A percentile compares a stretch with the other conserved stretches of the same genome.
These are phyloP conservation scores for Dothideomycetes sp. DNA, from an alignment of 2,329 filamentous ascomycete genomes.

Conservation along the genomic window DNA sequence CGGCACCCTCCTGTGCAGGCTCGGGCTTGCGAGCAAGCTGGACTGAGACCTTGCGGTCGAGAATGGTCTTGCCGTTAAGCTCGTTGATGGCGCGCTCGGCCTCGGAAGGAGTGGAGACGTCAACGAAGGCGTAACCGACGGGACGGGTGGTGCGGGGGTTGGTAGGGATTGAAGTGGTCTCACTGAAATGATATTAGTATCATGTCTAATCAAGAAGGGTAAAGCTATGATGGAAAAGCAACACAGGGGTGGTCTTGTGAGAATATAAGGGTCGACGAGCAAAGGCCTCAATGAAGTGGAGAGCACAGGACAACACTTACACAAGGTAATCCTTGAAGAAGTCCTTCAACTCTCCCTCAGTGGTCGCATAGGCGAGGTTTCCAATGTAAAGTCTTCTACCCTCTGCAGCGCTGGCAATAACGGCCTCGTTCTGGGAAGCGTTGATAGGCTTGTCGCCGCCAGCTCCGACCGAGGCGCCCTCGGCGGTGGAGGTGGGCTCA, in stretches of 20 bases:
- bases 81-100: conserved; percentile 91
- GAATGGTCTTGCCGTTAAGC: conserved; percentile 93
- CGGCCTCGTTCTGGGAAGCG: conserved; percentile 74
- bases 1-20: conserved; percentile 68
- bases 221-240: no score
- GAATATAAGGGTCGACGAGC: no score
- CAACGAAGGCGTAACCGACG: conserved; percentile 97
- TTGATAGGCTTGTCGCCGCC: conserved; percentile 56
- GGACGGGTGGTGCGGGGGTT: conserved; percentile 98
- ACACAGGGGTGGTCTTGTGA: no score
- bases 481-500: conserved; percentile 45
- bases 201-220: no score
- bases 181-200: conserved; percentile 48
- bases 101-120: conserved; percentile 87
- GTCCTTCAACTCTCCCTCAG: conserved; percentile 98
- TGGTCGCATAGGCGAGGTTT: conserved; percentile 99
- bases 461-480: conserved; percentile 43
- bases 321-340: conserved; percentile 99
- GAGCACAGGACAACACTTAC: conserved; percentile 52
- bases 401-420: conserved; percentile 94
- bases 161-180: conserved; percentile 98
- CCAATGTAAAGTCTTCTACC: conserved; percentile 99
- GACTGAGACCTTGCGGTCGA: conserved; percentile 97
- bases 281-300: no score
- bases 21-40: conserved; percentile 98